These are phyloP conservation scores for Albugo laibachii DNA, from an alignment of 352 stramenopile genomes.

Conservation along the genomic window DNA sequence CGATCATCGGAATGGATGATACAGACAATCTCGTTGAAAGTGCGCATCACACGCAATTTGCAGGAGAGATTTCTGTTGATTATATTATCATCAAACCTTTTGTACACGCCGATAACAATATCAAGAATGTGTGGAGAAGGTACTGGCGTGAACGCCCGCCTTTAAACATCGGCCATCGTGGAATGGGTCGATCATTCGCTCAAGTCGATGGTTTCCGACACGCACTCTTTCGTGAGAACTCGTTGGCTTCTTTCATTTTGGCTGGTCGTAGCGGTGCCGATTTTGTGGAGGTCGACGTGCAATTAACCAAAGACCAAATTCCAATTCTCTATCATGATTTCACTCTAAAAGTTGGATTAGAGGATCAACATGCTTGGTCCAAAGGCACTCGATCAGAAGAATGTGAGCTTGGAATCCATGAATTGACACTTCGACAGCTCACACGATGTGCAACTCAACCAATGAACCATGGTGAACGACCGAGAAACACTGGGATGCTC, in stretches of 20 bases:
- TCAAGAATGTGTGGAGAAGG: conserved; percentile 31
- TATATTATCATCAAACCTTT: conserved; percentile 39
- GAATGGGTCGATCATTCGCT: conserved; percentile 57
- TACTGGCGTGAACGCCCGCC: conserved; percentile 41
- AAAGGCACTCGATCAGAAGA: conserved; percentile 26
- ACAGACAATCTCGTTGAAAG: conserved; percentile 21
- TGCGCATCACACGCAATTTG: not conserved
- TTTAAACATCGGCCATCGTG: conserved; percentile 42
- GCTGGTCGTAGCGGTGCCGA: conserved; percentile 41
- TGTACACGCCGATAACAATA: conserved; percentile 26
- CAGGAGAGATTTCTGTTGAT: conserved; percentile 8
- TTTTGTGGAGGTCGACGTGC: conserved; percentile 72
- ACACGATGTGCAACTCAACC: conserved; percentile 21
- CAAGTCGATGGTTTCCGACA: conserved; percentile 36
- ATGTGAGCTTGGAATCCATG: conserved; percentile 47
- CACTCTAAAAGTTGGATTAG: conserved; percentile 32
- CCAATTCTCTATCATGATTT: conserved; percentile 72
- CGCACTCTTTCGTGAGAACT: conserved; percentile 54
- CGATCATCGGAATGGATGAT: conserved; percentile 16
- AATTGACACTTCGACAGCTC: conserved; percentile 41
- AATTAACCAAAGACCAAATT: conserved; percentile 55
- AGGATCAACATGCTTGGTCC: conserved; percentile 24
- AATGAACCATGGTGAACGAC: conserved; percentile 3
- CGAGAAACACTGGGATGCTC: conserved; percentile 4
- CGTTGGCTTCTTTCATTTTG: conserved; percentile 47